Conservation (phyloP, 768 basidiomycete genomes). For the Boletus tomentosulus region DNA sequence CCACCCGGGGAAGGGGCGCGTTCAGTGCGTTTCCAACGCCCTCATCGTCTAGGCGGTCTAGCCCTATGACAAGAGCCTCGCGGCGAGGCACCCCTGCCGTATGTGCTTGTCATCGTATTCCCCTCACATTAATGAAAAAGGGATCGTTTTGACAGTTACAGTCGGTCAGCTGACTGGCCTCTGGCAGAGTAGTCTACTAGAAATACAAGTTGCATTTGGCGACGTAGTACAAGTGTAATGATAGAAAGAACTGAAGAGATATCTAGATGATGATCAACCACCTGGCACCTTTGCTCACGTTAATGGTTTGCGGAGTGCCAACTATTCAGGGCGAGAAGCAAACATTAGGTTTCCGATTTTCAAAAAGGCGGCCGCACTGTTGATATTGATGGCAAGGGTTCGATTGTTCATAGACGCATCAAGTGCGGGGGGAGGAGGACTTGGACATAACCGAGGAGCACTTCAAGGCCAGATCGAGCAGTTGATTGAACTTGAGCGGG, state of each 20-base stretch:
- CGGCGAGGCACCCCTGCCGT: slow-evolving; percentile 25
- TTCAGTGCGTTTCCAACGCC: slow-evolving; percentile 29
- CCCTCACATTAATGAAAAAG: slow-evolving; percentile 26
- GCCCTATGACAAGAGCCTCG: slow-evolving; percentile 30
- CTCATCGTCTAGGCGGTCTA: slow-evolving; percentile 30
- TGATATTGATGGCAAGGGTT: slow-evolving; percentile 17
- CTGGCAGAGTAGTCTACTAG: background rate
- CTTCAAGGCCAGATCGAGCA: no score
- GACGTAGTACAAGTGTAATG: background rate
- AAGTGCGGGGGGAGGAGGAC: slow-evolving; percentile 20
- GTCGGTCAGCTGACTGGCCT: slow-evolving; percentile 11
- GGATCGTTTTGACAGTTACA: slow-evolving; percentile 10
- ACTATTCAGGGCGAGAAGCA: slow-evolving; percentile 28
- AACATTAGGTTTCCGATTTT: slow-evolving; percentile 29
- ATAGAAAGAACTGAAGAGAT: background rate
- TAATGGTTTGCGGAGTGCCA: slow-evolving; percentile 18
- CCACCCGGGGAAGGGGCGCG: slow-evolving; percentile 23
- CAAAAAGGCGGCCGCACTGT: slow-evolving; percentile 15
- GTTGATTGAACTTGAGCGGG: no score
- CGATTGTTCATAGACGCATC: slow-evolving; percentile 15
- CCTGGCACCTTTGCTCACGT: slow-evolving; percentile 2
- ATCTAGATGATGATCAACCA: background rate
- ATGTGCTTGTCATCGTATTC: slow-evolving; percentile 15
- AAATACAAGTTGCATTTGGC: background rate
- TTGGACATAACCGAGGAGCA: background rate